Evolutionary conservation across 2,329 filamentous ascomycete species (phyloP), one percentile per base, ranked within the genome.

Genomic region (Epicoccum nigrum): DNA sequence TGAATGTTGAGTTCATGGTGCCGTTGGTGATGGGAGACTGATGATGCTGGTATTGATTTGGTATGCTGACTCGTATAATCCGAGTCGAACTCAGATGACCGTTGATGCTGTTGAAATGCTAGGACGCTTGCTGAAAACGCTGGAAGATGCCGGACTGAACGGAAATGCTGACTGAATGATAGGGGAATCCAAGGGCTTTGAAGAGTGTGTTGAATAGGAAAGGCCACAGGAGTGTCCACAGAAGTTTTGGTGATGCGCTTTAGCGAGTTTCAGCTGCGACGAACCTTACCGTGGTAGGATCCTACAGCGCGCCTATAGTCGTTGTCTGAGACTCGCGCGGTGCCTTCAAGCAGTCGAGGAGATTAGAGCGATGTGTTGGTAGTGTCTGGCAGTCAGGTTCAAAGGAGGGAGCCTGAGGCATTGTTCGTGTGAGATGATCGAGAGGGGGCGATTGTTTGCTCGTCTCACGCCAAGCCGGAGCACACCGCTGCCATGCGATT

Each of bases 221-320:
- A 13, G 28, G 13, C 28, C 13, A 30, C 13, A 46, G 31, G 42
- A 42, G 37, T 33, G 27, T 42, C 31, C 28, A 32, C 35, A 51
- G 38, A 43, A 45, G 43, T 46, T 42, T 51, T 46, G 49, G 23
- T 25, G 49, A 46, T 46, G 42, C 49, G 34, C 43, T 38, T 42
- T 46, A 51, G 49, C 49, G 49, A 51, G 49, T 51, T 51, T 51
- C 49, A 51, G 23, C 21, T 23, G 31, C 15, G 42, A 42, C 37
- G 31, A 51, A 46, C 49, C 38, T 51, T 42, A 15, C 37, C 38
- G 38, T 41, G 42, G 42, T 42, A 45, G 20, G 37, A 51, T 51
- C 48, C 48, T 38, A 42, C 42, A 27, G 48, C 37, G 41, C 48
- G 42, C 49, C 49, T 42, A 32, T 39, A 12, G 21, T 28, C 19